phyloP scores from a whole-genome alignment of 139 green algal genomes.

The Trebouxia sp. region DNA sequence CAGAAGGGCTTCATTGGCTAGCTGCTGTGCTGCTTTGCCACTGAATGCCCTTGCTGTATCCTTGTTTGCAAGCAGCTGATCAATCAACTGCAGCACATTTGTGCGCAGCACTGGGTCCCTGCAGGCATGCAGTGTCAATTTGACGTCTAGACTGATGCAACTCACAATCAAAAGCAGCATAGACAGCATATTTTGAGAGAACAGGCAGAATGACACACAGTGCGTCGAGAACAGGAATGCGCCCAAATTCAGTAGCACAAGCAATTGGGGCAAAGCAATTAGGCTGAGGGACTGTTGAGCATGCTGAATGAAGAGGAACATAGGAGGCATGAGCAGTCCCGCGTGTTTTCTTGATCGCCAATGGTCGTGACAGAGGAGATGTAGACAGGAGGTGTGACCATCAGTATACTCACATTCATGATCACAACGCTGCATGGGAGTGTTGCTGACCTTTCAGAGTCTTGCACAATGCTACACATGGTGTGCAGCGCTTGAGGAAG shows the following conservation, averaged over 20 bases:
- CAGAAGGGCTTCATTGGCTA: conserved; percentile 61
- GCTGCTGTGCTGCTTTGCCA: not conserved
- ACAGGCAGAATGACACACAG: not conserved
- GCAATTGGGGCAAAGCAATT: not conserved
- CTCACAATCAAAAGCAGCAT: not conserved
- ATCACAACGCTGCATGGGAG: not conserved
- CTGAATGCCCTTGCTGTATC: conserved; percentile 33
- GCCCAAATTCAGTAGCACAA: too few relatives aligned
- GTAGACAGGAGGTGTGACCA: not conserved
- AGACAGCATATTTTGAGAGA: not conserved
- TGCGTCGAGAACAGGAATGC: too few relatives aligned
- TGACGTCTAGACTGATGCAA: not conserved
- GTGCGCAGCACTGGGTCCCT: conserved; percentile 51
- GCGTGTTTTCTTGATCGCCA: not conserved
- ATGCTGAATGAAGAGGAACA: not conserved
- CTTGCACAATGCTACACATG: not conserved
- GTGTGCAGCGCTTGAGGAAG: conserved; percentile 39
- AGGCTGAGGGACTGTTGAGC: not conserved
- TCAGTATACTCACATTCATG: not conserved
- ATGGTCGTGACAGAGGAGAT: not conserved
- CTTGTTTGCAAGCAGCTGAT: conserved; percentile 61
- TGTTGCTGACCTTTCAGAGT: conserved; percentile 5
- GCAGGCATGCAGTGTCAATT: conserved; percentile 25
- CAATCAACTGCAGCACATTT: conserved; percentile 61
- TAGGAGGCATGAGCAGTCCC: not conserved